Evolutionary conservation across 1,139 yeast genomes (phyloP), one percentile per base, ranked within the genome.

Genomic region (Pneumocystis wakefieldiae): DNA sequence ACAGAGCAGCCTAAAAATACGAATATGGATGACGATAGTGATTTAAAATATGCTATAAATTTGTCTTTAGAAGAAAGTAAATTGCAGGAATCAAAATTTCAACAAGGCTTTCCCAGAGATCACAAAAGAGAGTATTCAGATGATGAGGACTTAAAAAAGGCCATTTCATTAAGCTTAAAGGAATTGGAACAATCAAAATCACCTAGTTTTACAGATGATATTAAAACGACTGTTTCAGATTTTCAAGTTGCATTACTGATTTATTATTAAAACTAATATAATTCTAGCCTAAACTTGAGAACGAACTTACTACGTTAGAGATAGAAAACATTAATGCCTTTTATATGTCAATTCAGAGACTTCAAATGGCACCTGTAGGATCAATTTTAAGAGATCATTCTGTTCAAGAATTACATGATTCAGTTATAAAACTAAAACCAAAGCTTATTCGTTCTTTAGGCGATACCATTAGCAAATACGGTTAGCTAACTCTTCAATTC

Each of bases 101-200:
- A 39, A 24, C 55, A 39, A 48, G 28, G 39, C 7, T 57, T 61
- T 29, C 59, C 67, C 4, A 58, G 38, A 17, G 36, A 60, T 36
- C 28, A 60, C 14, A 68, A n/a, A 59, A 61, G 60, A 32, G 62
- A 65, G 7, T 80, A 73, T 2, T 87, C 83, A 1, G 94, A 86
- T 8, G 88, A 87, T 38, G 97, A 86, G 42, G 96, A 89, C 59
- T 81, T 92, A 84, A 87, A 84, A 72, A 95, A 94, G 0, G 98
- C 97, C 0, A 90, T 92, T 66, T 96, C 87, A n/a, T 97, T 96
- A 0, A 87, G 96, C 74, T 78, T 92, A 67, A 79, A 80, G 65
- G 96, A 89, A 66, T 80, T 86, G 55, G 32, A 48, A 3, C 10
- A 24, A 48, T 48, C 32, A 10, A 24, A 48, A 19, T 29, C 64